Percentiles rank a stretch among this genome's conserved stretches.
Conservation (phyloP, 2,329 filamentous ascomycete species). For the Peltaster fructicola region DNA sequence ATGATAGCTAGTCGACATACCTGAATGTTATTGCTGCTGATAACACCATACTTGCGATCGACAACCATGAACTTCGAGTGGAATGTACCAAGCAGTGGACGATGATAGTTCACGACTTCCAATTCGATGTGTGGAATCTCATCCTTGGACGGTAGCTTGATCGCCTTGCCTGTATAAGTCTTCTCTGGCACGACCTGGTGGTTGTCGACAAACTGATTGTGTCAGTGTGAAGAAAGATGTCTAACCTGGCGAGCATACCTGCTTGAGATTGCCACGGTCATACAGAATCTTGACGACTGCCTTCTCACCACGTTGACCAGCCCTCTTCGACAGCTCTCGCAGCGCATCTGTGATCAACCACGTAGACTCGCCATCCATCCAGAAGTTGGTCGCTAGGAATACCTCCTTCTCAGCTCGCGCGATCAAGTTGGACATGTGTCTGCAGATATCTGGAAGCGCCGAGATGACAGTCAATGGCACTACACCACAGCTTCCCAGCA, state of each 20-base stretch:
- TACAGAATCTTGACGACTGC: conserved; percentile 60
- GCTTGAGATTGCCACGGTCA: conserved; percentile 49
- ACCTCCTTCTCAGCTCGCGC: conserved; percentile 55
- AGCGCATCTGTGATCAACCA: conserved; percentile 50
- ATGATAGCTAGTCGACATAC: too few species aligned
- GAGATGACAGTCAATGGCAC: conserved; percentile 53
- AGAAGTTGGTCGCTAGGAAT: conserved; percentile 58
- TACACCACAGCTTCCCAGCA: conserved; percentile 44
- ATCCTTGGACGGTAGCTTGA: conserved; percentile 42
- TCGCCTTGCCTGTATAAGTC: conserved; percentile 35
- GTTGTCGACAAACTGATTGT: conserved; percentile 35
- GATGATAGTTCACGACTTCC: conserved; percentile 56
- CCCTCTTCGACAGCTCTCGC: conserved; percentile 48
- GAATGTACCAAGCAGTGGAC: conserved; percentile 53
- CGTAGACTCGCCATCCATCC: conserved; percentile 52
- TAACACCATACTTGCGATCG: conserved; percentile 49
- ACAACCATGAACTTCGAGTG: conserved; percentile 65
- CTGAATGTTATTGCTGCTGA: conserved; percentile 64
- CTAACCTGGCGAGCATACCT: too few species aligned
- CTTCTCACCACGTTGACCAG: conserved; percentile 36
- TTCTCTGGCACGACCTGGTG: conserved; percentile 42
- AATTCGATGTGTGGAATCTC: conserved; percentile 58
- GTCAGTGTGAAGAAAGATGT: conserved; percentile 1
- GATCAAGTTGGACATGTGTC: conserved; percentile 62
- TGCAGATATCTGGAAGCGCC: conserved; percentile 50